Percentiles rank a stretch among this genome's conserved stretches.
Evolutionary conservation across 345 rosid species (phyloP).

Genomic region (Schrenkiella parvula): DNA sequence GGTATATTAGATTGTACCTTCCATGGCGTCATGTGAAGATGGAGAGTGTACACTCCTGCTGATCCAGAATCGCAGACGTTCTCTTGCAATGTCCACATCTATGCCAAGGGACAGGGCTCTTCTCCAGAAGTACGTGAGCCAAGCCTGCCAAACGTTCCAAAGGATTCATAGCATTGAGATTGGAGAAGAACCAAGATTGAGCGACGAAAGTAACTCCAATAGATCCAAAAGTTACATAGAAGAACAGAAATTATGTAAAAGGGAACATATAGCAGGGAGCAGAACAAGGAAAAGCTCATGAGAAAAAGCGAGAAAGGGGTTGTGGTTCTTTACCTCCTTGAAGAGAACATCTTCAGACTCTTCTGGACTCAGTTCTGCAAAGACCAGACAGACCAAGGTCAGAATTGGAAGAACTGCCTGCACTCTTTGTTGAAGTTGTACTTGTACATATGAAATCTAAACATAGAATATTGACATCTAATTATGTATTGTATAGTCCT

Average conservation of each 20-base stretch:
- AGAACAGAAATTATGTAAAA: not conserved
- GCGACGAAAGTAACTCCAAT: not conserved
- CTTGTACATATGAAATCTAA: not conserved
- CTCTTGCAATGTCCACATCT: slow-evolving; percentile 73
- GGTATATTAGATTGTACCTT: slow-evolving; percentile 49
- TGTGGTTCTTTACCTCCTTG: slow-evolving; percentile 64
- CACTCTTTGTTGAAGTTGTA: not conserved
- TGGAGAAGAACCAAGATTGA: not conserved
- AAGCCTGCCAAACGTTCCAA: slow-evolving; percentile 55
- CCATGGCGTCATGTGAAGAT: slow-evolving; percentile 77
- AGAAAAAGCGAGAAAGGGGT: slow-evolving; percentile 4
- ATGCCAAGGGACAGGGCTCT: slow-evolving; percentile 78
- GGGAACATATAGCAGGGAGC: not conserved
- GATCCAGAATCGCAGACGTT: slow-evolving; percentile 81
- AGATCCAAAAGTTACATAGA: slow-evolving; percentile 6
- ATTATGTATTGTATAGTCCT: not conserved
- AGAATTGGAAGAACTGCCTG: not conserved
- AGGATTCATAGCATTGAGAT: slow-evolving; percentile 1
- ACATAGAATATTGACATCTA: not conserved
- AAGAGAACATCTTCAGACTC: slow-evolving; percentile 98
- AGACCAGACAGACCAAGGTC: not conserved
- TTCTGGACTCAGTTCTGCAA: slow-evolving; percentile 85
- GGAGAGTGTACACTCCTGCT: slow-evolving; percentile 76
- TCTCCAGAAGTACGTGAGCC: slow-evolving; percentile 99
- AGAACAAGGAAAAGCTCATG: slow-evolving; percentile 5